Percentiles rank a stretch among this genome's conserved stretches.
Evolutionary conservation across 768 basidiomycete species (phyloP).

Genomic region (Boletus reticuloceps): DNA sequence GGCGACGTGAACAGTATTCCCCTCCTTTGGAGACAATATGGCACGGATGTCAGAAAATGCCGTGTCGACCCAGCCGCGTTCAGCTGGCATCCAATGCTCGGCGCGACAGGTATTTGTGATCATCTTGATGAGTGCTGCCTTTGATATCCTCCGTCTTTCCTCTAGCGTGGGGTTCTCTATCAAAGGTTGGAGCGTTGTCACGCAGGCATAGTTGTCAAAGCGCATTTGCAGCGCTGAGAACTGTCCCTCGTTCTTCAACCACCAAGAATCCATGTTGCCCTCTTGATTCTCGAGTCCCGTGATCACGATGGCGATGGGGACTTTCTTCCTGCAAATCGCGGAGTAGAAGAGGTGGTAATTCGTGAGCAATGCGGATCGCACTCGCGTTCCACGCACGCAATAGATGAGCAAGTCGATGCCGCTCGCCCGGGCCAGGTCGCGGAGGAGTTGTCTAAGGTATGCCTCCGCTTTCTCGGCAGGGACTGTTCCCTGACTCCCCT

Average conservation of each 20-base stretch:
- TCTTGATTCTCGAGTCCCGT: conserved; percentile 39
- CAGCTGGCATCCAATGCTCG: conserved; percentile 26
- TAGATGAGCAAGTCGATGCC: conserved; percentile 26
- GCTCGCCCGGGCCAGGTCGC: conserved; percentile 4
- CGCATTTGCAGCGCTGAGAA: conserved; percentile 31
- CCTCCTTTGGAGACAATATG: conserved; percentile 13
- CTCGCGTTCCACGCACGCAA: conserved; percentile 27
- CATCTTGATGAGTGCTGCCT: conserved; percentile 13
- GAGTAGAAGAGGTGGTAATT: conserved; percentile 41
- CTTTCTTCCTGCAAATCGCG: conserved; percentile 36
- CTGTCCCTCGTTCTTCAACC: conserved; percentile 25
- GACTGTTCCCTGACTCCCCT: conserved; percentile 19
- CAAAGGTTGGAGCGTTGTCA: conserved; percentile 31
- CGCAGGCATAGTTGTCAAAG: conserved; percentile 37
- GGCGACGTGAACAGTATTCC: neutral
- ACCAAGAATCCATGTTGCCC: conserved; percentile 30
- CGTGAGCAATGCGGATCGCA: conserved; percentile 16
- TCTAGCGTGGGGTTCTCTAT: conserved; percentile 6
- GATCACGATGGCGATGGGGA: conserved; percentile 38
- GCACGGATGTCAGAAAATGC: conserved; percentile 19
- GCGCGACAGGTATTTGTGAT: conserved; percentile 18
- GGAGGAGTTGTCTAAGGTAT: conserved; percentile 29
- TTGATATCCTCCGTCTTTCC: conserved; percentile 23
- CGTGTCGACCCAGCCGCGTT: conserved; percentile 21
- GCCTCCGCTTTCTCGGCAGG: conserved; percentile 24